Evolutionary conservation across 345 rosid genomes (phyloP).

Genomic region (Dipteronia dyeriana): DNA sequence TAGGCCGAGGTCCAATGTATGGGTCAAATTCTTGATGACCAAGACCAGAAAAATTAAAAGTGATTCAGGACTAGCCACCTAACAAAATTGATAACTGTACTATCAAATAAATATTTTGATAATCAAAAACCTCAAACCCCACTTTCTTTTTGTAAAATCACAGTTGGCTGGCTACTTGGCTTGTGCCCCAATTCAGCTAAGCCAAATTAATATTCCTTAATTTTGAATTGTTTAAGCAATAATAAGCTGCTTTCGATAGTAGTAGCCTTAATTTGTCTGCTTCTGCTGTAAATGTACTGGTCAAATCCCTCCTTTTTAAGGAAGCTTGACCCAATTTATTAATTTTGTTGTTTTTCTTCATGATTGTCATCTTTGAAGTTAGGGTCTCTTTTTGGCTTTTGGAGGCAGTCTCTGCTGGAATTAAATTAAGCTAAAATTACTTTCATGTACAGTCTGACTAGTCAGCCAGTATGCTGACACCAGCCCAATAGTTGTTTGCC

Average conservation of each 20-base stretch:
- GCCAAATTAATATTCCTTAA: background rate
- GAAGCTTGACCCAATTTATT: conserved; percentile 16
- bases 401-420: background rate
- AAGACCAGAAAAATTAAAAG: background rate
- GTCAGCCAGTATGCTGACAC: too few relatives aligned
- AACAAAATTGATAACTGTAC: background rate
- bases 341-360: background rate
- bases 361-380: background rate
- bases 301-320: conserved; percentile 26
- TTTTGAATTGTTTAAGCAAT: background rate
- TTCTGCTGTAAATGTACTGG: conserved; percentile 19
- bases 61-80: background rate
- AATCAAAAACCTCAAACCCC: conserved; percentile 2
- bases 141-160: background rate
- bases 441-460: background rate
- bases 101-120: background rate
- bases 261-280: conserved; percentile 15
- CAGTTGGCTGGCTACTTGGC: too few relatives aligned
- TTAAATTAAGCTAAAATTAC: conserved; percentile 1
- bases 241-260: conserved; percentile 9
- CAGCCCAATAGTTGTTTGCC: background rate
- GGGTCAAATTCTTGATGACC: background rate
- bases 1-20: background rate
- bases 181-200: background rate
- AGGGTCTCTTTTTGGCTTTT: background rate